Evolutionary conservation across 2,329 filamentous ascomycete genomes (phyloP), one percentile per base, ranked within the genome.

Genomic region (Verticillium longisporum): DNA sequence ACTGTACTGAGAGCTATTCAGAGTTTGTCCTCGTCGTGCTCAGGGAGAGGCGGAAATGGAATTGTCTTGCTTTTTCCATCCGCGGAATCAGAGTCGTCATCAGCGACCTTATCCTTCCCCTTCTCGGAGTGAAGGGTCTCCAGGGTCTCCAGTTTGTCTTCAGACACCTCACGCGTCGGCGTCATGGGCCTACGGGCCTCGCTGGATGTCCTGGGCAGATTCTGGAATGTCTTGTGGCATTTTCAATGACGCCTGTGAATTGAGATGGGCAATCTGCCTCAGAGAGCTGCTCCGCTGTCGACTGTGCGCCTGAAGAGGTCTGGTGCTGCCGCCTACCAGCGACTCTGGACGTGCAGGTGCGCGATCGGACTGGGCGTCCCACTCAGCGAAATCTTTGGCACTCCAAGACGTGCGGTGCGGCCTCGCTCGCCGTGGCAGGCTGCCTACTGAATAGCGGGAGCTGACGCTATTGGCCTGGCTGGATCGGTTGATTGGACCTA

Each of bases 401-500:
- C 76, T 83, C 81, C 82, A 84, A 11, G 80, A 83, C 3, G 74
- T 72, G 53, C 81, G 75, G 61, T 83, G 80, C 0, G 74, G 73
- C 14, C 80, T 77, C n/a, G 78, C 79, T 2, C 75, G 77, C 10
- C 79, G 80, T 18, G 82, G 81, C 4, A 84, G 70, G 62, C 77
- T 83, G 26, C 73, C 71, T 65, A 77, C 71, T 53, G 76, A 77
- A 66, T 76, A 71, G 63, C 78, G 70, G 64, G 78, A 79, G 63
- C 72, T 73, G 64, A 78, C 72, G 63, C 80, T 83, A 64, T 76
- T 75, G 31, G 78, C 72, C 56, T 79, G 76, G 63, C 72, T 77
- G 7, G 70, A 68, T 45, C 72, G 72, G 55, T 63, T 68, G 10
- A 57, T 60, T 1, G 61, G 62, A 11, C 60, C 62, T 31, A 66